Conservation (phyloP, 2,329 filamentous ascomycete genomes). For the Botrytis fabae region DNA sequence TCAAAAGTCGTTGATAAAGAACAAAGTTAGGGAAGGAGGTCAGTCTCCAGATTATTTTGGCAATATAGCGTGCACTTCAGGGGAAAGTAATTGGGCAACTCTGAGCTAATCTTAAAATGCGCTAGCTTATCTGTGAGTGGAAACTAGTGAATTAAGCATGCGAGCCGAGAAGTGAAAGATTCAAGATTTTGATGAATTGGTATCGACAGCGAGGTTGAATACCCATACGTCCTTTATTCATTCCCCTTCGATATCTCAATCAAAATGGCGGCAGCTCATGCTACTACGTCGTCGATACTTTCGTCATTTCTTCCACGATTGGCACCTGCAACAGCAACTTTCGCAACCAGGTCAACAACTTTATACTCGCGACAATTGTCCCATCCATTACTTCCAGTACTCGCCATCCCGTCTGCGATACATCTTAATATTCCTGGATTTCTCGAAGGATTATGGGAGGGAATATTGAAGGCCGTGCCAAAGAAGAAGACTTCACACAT, state of each 20-base stretch:
- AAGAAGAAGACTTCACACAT: constrained; percentile 99
- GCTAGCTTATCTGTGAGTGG: constrained; percentile 20
- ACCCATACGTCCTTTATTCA: neutral
- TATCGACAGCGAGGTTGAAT: neutral
- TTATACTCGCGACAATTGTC: constrained; percentile 50
- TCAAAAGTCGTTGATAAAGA: constrained; percentile 23
- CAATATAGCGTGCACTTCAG: constrained; percentile 23
- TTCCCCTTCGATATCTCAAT: neutral
- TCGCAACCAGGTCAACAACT: constrained; percentile 47
- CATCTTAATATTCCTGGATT: constrained; percentile 63
- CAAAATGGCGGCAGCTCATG: constrained; percentile 50
- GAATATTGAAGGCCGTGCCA: constrained; percentile 84
- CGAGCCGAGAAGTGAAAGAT: constrained; percentile 12
- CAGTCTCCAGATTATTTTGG: constrained; percentile 24
- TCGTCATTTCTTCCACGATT: constrained; percentile 58
- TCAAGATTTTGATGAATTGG: constrained; percentile 14
- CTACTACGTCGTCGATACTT: constrained; percentile 44
- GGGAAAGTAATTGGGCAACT: constrained; percentile 22
- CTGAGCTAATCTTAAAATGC: constrained; percentile 18
- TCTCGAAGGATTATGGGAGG: constrained; percentile 88
- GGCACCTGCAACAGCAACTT: constrained; percentile 46
- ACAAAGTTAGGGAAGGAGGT: constrained; percentile 26
- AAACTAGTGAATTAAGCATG: constrained; percentile 3
- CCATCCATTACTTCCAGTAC: constrained; percentile 52
- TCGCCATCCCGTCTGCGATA: constrained; percentile 60